Evolutionary conservation across 768 basidiomycete genomes (phyloP), one percentile per base, ranked within the genome.

Genomic region (Lanmaoa rubissima): DNA sequence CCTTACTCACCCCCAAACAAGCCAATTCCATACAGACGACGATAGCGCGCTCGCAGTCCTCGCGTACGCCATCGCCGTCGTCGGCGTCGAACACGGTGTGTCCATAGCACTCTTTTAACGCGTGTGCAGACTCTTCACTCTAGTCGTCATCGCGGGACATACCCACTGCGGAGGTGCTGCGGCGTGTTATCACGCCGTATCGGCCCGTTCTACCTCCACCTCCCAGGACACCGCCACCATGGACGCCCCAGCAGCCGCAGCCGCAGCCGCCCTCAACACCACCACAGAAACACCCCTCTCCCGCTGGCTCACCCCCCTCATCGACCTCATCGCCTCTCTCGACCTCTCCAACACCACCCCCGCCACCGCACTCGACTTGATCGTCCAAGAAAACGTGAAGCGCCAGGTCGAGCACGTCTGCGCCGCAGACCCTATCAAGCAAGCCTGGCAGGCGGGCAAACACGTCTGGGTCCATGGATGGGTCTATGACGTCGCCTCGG

Each of bases 11-110:
- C 3, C 28, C 21, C 21, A 6, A 28, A 28, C 28, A 28, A 36
- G 89, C 68, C 92, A 93, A 74, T 81, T 93, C 68, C 86, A 83
- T 53, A 74, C 78, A 4, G 71, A 86, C 53, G 94, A 96, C 69
- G 80, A 81, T 56, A 92, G 81, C 65, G 83, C 83, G 1, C 78
- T 83, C 51, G 80, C 92, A 1, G 87, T 90, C 11, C 77, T 95
- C 56, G 74, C 82, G 13, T 96, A 86, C 69, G 92, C 91, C 17
- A 75, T 95, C 42, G 78, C 78, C 51, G 73, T 77, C 61, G 76
- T 94, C 54, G 84, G 86, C 54, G 86, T 92, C 24, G 76, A 87
- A 74, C 88, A 94, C 78, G 83, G 92, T 92, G 69, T 69, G 78
- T 82, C 10, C 54, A 28, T 28, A 28, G 5, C 28, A 28, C 28